A percentile compares a stretch with the other conserved stretches of the same genome.
These are phyloP conservation scores for Coemansia sp. DNA, from an alignment of 192 early-diverging fungal species.

Conservation along the genomic window DNA sequence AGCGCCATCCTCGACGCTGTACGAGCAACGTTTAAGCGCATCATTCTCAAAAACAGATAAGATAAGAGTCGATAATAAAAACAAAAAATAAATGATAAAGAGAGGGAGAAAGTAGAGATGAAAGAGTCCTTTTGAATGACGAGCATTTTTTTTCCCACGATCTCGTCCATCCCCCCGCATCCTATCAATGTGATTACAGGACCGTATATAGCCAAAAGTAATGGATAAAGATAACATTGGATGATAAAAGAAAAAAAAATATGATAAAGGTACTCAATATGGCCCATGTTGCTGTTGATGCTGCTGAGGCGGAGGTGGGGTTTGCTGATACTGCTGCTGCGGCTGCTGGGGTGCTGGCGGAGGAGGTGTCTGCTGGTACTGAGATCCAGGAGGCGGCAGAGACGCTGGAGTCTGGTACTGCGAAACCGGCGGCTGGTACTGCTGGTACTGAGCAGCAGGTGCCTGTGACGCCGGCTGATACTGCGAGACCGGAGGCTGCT, in stretches of 20 bases:
- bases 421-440: slow-evolving; percentile 9
- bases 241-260: neutral
- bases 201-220: neutral
- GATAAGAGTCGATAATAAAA: neutral
- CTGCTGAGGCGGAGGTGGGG: neutral
- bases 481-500: slow-evolving; percentile 13
- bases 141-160: slow-evolving; percentile 15
- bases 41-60: neutral
- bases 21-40: neutral
- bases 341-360: slow-evolving; percentile 12
- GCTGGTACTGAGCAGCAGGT: neutral
- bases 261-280: neutral
- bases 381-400: slow-evolving; percentile 11
- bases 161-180: neutral
- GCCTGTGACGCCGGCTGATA: slow-evolving; percentile 13
- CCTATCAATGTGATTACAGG: neutral
- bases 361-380: slow-evolving; percentile 9
- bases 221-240: neutral
- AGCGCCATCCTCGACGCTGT: slow-evolving; percentile 6
- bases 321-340: slow-evolving; percentile 18
- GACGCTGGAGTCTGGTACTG: slow-evolving; percentile 13
- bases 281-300: slow-evolving; percentile 15
- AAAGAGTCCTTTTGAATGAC: neutral
- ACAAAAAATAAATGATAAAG: no score
- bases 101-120: neutral